phyloP scores from a whole-genome alignment of 805 yeast species.

The Kodamaea restingae region DNA sequence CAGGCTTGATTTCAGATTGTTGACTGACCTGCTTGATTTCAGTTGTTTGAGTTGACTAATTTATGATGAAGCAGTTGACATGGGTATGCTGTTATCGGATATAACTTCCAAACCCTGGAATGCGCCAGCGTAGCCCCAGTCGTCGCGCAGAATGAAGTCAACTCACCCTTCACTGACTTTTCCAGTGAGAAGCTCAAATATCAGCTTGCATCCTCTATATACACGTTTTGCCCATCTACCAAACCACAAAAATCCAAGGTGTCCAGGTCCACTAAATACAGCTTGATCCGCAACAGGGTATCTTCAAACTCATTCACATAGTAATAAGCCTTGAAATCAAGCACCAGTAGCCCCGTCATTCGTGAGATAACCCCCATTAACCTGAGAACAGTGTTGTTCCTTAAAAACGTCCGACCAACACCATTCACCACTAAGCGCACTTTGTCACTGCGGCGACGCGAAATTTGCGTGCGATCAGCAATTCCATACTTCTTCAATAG shows the following conservation, averaged over 20 bases:
- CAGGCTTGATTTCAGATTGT: too few relatives aligned
- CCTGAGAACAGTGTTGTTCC: slow-evolving; percentile 25
- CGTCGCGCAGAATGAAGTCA: too few relatives aligned
- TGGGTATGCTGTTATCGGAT: too few relatives aligned
- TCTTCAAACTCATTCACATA: slow-evolving; percentile 20
- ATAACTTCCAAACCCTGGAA: too few relatives aligned
- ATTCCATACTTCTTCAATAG: slow-evolving; percentile 37
- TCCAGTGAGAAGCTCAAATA: too few relatives aligned
- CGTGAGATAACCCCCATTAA: slow-evolving; percentile 32
- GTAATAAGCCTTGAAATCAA: slow-evolving; percentile 24
- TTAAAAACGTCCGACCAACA: slow-evolving; percentile 18
- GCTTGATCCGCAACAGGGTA: slow-evolving; percentile 13
- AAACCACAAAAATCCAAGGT: slow-evolving; percentile 23
- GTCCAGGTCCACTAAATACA: slow-evolving; percentile 21
- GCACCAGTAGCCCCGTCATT: slow-evolving; percentile 15
- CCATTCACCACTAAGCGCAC: slow-evolving; percentile 2
- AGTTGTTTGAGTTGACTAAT: too few relatives aligned
- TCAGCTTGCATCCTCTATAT: slow-evolving; percentile 13
- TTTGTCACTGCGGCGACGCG: background rate
- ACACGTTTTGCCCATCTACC: slow-evolving; percentile 19
- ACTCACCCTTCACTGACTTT: too few relatives aligned
- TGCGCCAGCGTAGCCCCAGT: too few relatives aligned
- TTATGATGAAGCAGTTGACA: too few relatives aligned
- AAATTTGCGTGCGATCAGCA: slow-evolving; percentile 1
- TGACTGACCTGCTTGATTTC: too few relatives aligned